Conservation (phyloP, 2,329 filamentous ascomycete species). For the Parastagonospora nodorum region DNA sequence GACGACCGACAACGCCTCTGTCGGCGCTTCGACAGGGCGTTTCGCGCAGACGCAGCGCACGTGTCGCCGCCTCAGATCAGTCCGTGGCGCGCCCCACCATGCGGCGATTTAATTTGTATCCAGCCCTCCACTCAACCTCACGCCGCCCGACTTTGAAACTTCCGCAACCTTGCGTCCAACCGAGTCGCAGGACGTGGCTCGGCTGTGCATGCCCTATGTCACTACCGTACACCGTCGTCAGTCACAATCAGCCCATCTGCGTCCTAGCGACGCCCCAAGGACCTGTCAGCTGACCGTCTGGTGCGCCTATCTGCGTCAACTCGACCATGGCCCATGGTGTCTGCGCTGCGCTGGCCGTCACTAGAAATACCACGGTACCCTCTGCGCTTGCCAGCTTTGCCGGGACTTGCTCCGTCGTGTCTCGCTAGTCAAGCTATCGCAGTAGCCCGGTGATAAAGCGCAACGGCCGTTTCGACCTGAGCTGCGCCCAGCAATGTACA, state of each 20-base stretch:
- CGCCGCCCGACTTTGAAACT: slow-evolving; percentile 22
- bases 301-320: slow-evolving; percentile 26
- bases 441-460: slow-evolving; percentile 25
- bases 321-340: slow-evolving; percentile 11
- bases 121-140: slow-evolving; percentile 31
- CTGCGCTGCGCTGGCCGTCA: neutral
- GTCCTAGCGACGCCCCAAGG: slow-evolving; percentile 12
- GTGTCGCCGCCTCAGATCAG: slow-evolving; percentile 30
- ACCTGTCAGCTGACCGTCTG: slow-evolving; percentile 37
- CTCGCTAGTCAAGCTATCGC: slow-evolving; percentile 36
- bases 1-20: neutral
- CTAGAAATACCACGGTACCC: too few relatives aligned
- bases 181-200: slow-evolving; percentile 26
- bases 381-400: slow-evolving; percentile 14
- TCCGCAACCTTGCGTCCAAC: slow-evolving; percentile 23
- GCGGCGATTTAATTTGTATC: slow-evolving; percentile 34
- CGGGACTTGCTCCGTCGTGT: slow-evolving; percentile 34
- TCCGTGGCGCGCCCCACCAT: slow-evolving; percentile 16
- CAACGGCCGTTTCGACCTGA: slow-evolving; percentile 41
- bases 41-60: slow-evolving; percentile 3
- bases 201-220: slow-evolving; percentile 8
- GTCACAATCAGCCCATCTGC: slow-evolving; percentile 14
- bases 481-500: slow-evolving; percentile 37
- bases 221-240: slow-evolving; percentile 26
- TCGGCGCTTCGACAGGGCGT: neutral